Evolutionary conservation across 257 asterid genomes (phyloP).

Genomic region (Solanum medicagineum): DNA sequence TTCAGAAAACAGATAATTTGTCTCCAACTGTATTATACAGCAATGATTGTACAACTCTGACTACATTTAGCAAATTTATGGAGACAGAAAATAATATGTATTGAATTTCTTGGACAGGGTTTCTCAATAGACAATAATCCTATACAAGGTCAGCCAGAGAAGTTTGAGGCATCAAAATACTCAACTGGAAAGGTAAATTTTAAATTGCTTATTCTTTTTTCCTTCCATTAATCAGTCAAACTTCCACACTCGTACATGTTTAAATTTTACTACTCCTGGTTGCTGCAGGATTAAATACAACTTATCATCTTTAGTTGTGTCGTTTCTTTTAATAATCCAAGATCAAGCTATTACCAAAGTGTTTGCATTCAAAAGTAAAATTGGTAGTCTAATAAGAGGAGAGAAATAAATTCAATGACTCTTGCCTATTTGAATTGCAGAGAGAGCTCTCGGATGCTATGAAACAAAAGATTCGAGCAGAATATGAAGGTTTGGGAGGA

Average conservation of each 20-base stretch:
- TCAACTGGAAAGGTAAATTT: constrained; percentile 68
- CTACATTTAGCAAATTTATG: not conserved
- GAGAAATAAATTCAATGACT: constrained; percentile 43
- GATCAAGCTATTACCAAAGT: constrained; percentile 40
- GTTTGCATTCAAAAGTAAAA: constrained; percentile 31
- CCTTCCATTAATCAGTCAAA: not conserved
- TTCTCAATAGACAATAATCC: constrained; percentile 51
- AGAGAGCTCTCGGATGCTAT: constrained; percentile 79
- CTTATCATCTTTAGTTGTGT: constrained; percentile 44
- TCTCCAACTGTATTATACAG: not conserved
- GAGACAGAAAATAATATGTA: not conserved
- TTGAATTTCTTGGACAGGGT: constrained; percentile 39
- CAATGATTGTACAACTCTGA: not conserved
- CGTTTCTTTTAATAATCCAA: constrained; percentile 41
- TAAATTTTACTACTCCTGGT: constrained; percentile 24
- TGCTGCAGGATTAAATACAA: constrained; percentile 78
- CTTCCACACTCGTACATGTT: not conserved
- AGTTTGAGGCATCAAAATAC: constrained; percentile 76
- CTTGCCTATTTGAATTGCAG: constrained; percentile 76
- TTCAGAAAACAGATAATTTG: not conserved
- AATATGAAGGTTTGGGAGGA: constrained; percentile 84
- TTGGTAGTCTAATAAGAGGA: constrained; percentile 28
- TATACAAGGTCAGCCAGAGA: constrained; percentile 47
- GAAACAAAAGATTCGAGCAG: constrained; percentile 93
- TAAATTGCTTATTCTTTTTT: not conserved